phyloP scores from a whole-genome alignment of 179 eudicot species.

The Drosera spatulata region DNA sequence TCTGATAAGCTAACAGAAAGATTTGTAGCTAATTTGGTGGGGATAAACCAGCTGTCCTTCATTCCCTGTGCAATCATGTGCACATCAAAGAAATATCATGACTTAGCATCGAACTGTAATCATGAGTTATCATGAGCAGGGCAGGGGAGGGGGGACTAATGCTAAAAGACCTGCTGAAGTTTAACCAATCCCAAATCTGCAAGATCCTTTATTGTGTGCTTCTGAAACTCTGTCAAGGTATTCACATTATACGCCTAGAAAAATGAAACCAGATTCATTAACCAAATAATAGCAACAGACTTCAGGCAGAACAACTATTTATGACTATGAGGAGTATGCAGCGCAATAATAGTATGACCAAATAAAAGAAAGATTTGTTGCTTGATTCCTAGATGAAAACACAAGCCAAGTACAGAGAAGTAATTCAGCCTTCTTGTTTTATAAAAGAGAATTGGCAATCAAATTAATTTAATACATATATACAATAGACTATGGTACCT shows the following conservation, averaged over 20 bases:
- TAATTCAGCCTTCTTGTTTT: too few species aligned
- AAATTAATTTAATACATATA: too few species aligned
- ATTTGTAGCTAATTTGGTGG: conserved; percentile 84
- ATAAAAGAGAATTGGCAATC: too few species aligned
- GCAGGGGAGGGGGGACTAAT: not conserved
- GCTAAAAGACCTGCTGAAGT: conserved; percentile 71
- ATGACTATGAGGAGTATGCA: too few species aligned
- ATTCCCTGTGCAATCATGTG: conserved; percentile 46
- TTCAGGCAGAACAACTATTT: too few species aligned
- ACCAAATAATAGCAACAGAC: not conserved
- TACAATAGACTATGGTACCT: conserved; percentile 32
- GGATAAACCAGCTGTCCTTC: conserved; percentile 95
- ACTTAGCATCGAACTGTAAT: not conserved
- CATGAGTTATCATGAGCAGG: not conserved
- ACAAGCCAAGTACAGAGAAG: too few species aligned
- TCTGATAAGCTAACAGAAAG: conserved; percentile 90
- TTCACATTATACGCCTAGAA: conserved; percentile 70
- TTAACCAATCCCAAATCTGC: conserved; percentile 87
- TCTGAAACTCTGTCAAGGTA: conserved; percentile 69
- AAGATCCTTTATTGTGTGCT: conserved; percentile 61
- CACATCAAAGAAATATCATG: not conserved
- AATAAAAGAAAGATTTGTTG: too few species aligned
- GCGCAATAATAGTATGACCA: too few species aligned
- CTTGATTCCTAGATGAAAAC: too few species aligned
- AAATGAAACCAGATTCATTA: conserved; percentile 3